These are phyloP conservation scores for Paramecium sexaurelia DNA, from an alignment of 73 alveolate species.

Conservation along the genomic window DNA sequence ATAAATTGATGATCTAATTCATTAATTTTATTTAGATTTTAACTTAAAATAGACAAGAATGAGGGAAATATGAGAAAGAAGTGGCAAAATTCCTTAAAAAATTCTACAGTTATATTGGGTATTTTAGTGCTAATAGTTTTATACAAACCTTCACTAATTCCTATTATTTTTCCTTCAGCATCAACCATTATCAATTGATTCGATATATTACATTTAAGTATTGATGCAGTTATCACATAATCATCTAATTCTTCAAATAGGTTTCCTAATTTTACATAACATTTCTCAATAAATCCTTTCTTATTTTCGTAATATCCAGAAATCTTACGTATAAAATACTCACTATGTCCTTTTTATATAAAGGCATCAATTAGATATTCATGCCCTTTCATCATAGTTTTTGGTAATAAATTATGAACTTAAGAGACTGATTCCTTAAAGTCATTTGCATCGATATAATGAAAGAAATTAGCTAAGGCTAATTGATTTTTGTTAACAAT, in stretches of 20 bases:
- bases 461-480: constrained; percentile 39
- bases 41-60: not conserved
- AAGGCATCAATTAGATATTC: constrained; percentile 17
- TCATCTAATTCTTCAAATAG: constrained; percentile 48
- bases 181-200: not conserved
- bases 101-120: not conserved
- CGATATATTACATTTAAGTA: constrained; percentile 30
- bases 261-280: constrained; percentile 53
- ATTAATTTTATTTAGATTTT: not conserved
- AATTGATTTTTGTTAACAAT: constrained; percentile 42
- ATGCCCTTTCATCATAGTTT: constrained; percentile 31
- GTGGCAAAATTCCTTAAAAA: constrained; percentile 29
- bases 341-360: constrained; percentile 46
- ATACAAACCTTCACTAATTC: constrained; percentile 33
- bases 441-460: constrained; percentile 46
- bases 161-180: constrained; percentile 27
- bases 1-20: constrained; percentile 7
- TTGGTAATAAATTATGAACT: constrained; percentile 50
- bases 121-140: not conserved
- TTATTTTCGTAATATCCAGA: constrained; percentile 50
- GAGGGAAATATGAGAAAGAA: not conserved
- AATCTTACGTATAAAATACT: constrained; percentile 20
- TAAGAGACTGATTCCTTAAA: not conserved
- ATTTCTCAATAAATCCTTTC: constrained; percentile 44
- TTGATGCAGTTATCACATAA: constrained; percentile 32